Percentiles rank a stretch among this genome's conserved stretches.
These are phyloP conservation scores for Lachnellula subtilissima DNA, from an alignment of 2,329 filamentous ascomycete species.

Conservation along the genomic window DNA sequence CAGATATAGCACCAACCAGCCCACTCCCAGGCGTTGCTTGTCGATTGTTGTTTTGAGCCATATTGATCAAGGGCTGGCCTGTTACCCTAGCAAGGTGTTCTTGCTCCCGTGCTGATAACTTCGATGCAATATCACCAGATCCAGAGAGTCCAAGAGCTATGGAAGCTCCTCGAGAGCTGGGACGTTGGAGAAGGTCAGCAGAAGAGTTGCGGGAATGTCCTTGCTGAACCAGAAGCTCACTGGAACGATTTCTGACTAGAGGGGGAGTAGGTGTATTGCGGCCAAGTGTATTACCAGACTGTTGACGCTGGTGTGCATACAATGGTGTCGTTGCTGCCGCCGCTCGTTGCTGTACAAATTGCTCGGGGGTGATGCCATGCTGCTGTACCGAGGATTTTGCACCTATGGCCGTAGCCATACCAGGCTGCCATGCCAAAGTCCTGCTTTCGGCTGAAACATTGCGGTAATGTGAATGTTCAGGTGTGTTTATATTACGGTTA, in stretches of 20 bases:
- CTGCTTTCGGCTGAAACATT: conserved; percentile 52
- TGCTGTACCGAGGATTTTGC: conserved; percentile 42
- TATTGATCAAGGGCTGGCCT: conserved; percentile 66
- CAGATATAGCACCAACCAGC: conserved; percentile 74
- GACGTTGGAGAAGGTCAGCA: conserved; percentile 43
- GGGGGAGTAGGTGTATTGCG: conserved; percentile 40
- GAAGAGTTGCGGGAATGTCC: conserved; percentile 44
- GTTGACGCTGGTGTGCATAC: conserved; percentile 54
- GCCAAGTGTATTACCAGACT: conserved; percentile 47
- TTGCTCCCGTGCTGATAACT: conserved; percentile 81
- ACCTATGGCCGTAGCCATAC: conserved; percentile 49
- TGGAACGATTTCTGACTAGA: conserved; percentile 35
- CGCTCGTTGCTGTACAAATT: conserved; percentile 77
- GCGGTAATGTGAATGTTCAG: conserved; percentile 36
- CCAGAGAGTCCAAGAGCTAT: conserved; percentile 27
- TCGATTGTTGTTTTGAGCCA: conserved; percentile 41
- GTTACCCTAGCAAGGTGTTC: conserved; percentile 83
- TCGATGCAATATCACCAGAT: conserved; percentile 45
- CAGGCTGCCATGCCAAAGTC: conserved; percentile 77
- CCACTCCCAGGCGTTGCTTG: conserved; percentile 49
- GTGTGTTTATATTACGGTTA: conserved; percentile 36
- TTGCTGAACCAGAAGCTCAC: conserved; percentile 23
- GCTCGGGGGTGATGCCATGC: conserved; percentile 62
- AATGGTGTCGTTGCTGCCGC: conserved; percentile 50
- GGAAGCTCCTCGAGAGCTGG: conserved; percentile 56